Evolutionary conservation across 495 filamentous ascomycete species (phyloP).

Genomic region (Barbatosphaeria neglecta): DNA sequence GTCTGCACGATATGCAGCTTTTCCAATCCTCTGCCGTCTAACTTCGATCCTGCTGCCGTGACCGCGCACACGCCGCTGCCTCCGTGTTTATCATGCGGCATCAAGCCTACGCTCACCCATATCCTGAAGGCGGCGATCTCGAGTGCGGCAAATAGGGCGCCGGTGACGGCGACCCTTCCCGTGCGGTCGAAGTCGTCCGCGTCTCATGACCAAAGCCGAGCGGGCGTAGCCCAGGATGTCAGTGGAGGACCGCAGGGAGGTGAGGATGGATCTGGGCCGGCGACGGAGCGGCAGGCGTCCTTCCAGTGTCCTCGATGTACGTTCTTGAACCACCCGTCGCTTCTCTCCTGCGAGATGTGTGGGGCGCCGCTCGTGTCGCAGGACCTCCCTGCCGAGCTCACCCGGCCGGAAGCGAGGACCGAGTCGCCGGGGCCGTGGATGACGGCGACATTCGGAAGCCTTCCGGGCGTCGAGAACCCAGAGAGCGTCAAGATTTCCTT

Average conservation of each 20-base stretch:
- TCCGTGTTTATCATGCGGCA: conserved; percentile 86
- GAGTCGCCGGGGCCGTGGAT: conserved; percentile 72
- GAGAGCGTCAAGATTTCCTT: conserved; percentile 90
- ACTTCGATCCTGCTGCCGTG: conserved; percentile 74
- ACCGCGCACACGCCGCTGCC: conserved; percentile 65
- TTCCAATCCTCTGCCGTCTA: conserved; percentile 88
- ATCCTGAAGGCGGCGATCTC: conserved; percentile 76
- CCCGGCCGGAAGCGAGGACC: conserved; percentile 30
- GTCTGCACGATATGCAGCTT: conserved; percentile 95
- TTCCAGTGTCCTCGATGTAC: conserved; percentile 84
- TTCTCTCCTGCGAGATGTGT: conserved; percentile 83
- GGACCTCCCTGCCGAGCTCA: conserved; percentile 31
- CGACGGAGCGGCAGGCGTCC: conserved; percentile 21
- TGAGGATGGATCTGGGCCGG: background rate
- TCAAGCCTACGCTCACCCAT: conserved; percentile 73
- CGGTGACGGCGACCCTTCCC: conserved; percentile 12
- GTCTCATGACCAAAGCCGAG: conserved; percentile 6
- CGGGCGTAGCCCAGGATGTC: background rate
- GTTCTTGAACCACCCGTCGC: conserved; percentile 82
- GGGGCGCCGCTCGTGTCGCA: conserved; percentile 60
- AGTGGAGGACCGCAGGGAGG: background rate
- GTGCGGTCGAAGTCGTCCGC: conserved; percentile 10
- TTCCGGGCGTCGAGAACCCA: conserved; percentile 41
- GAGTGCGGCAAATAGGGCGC: conserved; percentile 45
- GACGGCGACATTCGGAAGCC: conserved; percentile 18